A percentile compares a stretch with the other conserved stretches of the same genome.
These are phyloP conservation scores for Yamadazyma endophytica DNA, from an alignment of 805 yeast genomes.

Conservation along the genomic window DNA sequence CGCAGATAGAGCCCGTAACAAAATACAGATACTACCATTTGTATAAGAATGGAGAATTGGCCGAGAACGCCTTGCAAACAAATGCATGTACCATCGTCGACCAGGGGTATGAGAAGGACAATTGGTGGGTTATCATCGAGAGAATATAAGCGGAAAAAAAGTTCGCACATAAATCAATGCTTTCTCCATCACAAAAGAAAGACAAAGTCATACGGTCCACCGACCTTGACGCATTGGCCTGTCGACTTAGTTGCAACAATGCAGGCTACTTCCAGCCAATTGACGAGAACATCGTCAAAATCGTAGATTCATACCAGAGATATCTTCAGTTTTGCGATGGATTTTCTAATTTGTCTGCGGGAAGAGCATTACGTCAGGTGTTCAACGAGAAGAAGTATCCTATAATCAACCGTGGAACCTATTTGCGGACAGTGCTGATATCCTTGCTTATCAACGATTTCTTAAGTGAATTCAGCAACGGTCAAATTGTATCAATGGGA, in stretches of 20 bases:
- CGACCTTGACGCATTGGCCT: slow-evolving; percentile 68
- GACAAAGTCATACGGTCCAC: slow-evolving; percentile 52
- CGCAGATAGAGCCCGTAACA: slow-evolving; percentile 38
- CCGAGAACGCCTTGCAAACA: slow-evolving; percentile 62
- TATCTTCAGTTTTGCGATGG: slow-evolving; percentile 38
- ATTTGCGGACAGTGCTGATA: slow-evolving; percentile 52
- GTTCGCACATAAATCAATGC: slow-evolving; percentile 12
- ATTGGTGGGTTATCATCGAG: slow-evolving; percentile 68
- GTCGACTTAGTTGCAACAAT: slow-evolving; percentile 50
- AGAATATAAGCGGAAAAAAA: slow-evolving; percentile 7
- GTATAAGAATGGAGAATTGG: slow-evolving; percentile 80
- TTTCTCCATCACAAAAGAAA: slow-evolving; percentile 30
- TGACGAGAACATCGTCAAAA: slow-evolving; percentile 31
- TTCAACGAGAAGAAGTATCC: slow-evolving; percentile 51
- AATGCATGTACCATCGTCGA: slow-evolving; percentile 62
- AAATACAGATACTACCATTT: slow-evolving; percentile 86
- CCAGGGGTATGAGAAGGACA: slow-evolving; percentile 87
- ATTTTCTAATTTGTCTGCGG: slow-evolving; percentile 34
- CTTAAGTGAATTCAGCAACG: slow-evolving; percentile 20
- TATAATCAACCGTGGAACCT: slow-evolving; percentile 68
- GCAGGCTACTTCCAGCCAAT: slow-evolving; percentile 42
- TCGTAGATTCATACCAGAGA: slow-evolving; percentile 32
- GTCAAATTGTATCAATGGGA: slow-evolving; percentile 68
- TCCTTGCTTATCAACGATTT: slow-evolving; percentile 45
- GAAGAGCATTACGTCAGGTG: slow-evolving; percentile 34